Percentiles rank a stretch among this genome's conserved stretches.
Evolutionary conservation across 768 basidiomycete genomes (phyloP).

Genomic region (Leccinellum rugosiceps): DNA sequence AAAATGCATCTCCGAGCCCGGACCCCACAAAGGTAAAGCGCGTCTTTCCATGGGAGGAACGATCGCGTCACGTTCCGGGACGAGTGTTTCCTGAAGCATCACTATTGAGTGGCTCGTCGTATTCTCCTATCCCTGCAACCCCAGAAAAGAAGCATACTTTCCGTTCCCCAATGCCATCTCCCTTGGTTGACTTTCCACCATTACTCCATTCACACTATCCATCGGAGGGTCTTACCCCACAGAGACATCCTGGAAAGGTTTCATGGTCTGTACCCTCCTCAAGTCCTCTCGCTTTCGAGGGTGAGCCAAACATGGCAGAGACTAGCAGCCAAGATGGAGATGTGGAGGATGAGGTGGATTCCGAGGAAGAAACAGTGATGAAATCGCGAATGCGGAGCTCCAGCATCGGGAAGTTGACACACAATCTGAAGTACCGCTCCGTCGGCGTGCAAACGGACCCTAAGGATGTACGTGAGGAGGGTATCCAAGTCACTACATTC

Average conservation of each 20-base stretch:
- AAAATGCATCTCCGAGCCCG: constrained; percentile 50
- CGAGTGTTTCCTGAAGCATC: constrained; percentile 73
- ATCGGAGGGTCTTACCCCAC: constrained; percentile 82
- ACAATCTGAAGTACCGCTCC: constrained; percentile 49
- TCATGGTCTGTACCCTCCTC: constrained; percentile 46
- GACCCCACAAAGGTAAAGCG: constrained; percentile 69
- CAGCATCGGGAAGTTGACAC: constrained; percentile 16
- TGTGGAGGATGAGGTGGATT: constrained; percentile 70
- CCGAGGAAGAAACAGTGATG: constrained; percentile 40
- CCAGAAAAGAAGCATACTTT: constrained; percentile 19
- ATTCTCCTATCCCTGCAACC: constrained; percentile 34
- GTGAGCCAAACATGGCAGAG: constrained; percentile 45
- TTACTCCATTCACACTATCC: constrained; percentile 71
- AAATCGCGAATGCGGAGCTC: constrained; percentile 38
- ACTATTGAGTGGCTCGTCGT: constrained; percentile 37
- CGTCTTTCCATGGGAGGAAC: constrained; percentile 95
- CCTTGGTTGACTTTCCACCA: constrained; percentile 46
- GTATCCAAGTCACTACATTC: constrained; percentile 52
- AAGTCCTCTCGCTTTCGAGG: constrained; percentile 30
- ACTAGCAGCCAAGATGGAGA: constrained; percentile 79
- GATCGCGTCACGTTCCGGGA: constrained; percentile 59
- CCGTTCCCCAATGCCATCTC: constrained; percentile 33
- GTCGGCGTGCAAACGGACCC: constrained; percentile 70
- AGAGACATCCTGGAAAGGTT: constrained; percentile 64
- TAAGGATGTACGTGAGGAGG: constrained; percentile 50